Conservation (phyloP, 2,329 filamentous ascomycete species). For the Aspergillus ibericus region DNA sequence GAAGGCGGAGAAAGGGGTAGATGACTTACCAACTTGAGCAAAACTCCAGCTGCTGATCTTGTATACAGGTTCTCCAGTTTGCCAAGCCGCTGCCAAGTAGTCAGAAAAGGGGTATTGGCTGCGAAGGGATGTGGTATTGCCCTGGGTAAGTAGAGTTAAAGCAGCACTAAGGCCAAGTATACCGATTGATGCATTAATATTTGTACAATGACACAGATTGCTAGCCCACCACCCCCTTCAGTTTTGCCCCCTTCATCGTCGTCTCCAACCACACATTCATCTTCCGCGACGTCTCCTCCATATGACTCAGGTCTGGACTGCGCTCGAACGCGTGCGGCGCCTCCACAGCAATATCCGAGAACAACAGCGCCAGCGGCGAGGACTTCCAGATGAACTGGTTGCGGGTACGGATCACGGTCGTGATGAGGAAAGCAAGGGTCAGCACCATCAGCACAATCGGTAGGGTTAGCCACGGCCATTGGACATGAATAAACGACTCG, state of each 20-base stretch:
- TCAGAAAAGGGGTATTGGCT: too few relatives aligned
- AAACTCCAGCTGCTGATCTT: neutral
- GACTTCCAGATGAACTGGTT: conserved; percentile 31
- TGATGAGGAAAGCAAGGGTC: conserved; percentile 51
- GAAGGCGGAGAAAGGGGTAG: neutral
- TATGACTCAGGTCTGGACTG: conserved; percentile 21
- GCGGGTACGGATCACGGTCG: conserved; percentile 38
- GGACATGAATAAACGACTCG: conserved; percentile 23
- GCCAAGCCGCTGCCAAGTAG: neutral
- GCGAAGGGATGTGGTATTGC: too few relatives aligned
- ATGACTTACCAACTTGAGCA: too few relatives aligned
- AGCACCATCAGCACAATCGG: conserved; percentile 35
- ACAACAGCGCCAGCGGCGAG: conserved; percentile 24
- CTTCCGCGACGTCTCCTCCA: conserved; percentile 24
- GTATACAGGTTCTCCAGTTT: neutral
- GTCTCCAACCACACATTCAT: conserved; percentile 26
- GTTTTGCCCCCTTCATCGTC: conserved; percentile 15
- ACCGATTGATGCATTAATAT: too few relatives aligned
- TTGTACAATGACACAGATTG: too few relatives aligned
- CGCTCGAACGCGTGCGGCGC: conserved; percentile 8
- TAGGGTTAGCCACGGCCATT: conserved; percentile 26
- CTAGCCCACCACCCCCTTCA: conserved; percentile 13
- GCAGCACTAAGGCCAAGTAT: too few relatives aligned
- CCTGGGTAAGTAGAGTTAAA: too few relatives aligned
- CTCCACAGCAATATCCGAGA: conserved; percentile 22